Percentiles rank a stretch among this genome's conserved stretches.
Conservation (phyloP, 2,329 filamentous ascomycete species). For the Microdochium bolleyi region DNA sequence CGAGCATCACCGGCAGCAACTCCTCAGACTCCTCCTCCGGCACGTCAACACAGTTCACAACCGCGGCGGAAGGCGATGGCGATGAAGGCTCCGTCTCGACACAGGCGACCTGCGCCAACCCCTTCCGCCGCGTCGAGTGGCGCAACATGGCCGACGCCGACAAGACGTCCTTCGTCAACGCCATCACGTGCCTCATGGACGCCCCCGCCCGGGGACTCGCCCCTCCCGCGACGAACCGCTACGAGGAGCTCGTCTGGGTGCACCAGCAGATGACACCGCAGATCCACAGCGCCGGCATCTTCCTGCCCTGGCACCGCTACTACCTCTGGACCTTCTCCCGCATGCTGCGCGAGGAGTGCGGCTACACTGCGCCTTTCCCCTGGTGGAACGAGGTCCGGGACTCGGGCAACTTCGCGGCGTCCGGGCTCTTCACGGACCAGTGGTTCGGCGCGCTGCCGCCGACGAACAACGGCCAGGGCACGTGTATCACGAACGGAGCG, state of each 20-base stretch:
- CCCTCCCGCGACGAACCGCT: conserved; percentile 18
- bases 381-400: conserved; percentile 32
- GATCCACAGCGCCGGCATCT: conserved; percentile 23
- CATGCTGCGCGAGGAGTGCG: conserved; percentile 28
- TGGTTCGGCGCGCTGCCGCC: conserved; percentile 19
- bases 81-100: conserved; percentile 3
- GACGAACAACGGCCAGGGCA: conserved; percentile 15
- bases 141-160: conserved; percentile 18
- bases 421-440: conserved; percentile 18
- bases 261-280: conserved; percentile 23
- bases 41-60: conserved; percentile 1
- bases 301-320: conserved; percentile 31
- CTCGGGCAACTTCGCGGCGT: conserved; percentile 19
- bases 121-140: conserved; percentile 21
- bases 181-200: conserved; percentile 23
- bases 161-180: conserved; percentile 20
- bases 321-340: conserved; percentile 26
- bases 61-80: conserved; percentile 4
- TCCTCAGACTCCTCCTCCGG: neutral
- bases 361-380: conserved; percentile 23
- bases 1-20: neutral
- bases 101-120: conserved; percentile 14
- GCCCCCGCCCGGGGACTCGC: conserved; percentile 17
- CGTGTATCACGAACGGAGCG: conserved; percentile 21
- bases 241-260: conserved; percentile 28